A percentile compares a stretch with the other conserved stretches of the same genome.
Evolutionary conservation across 371 early-diverging fungal genomes (phyloP).

Genomic region (Syncephalastrum sp.): DNA sequence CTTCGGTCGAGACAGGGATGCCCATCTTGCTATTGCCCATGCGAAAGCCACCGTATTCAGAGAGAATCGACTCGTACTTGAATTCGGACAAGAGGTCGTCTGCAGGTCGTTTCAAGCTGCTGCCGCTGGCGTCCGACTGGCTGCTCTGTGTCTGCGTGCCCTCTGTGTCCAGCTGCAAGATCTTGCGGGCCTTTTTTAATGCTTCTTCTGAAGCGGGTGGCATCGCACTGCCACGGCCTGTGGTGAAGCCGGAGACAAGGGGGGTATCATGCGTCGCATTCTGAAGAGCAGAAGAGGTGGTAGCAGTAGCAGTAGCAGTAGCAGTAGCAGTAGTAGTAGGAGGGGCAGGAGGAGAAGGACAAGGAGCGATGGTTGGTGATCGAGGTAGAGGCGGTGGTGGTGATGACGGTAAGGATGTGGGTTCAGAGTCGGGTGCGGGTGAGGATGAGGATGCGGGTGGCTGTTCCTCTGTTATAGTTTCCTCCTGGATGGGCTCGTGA

Average conservation of each 20-base stretch:
- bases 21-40: slow-evolving; percentile 12
- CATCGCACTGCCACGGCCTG: slow-evolving; percentile 3
- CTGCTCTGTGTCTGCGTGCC: neutral
- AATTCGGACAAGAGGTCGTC: slow-evolving; percentile 6
- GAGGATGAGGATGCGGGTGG: too few species aligned
- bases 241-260: neutral
- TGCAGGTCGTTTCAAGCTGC: slow-evolving; percentile 25
- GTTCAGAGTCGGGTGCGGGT: too few species aligned
- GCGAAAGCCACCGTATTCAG: slow-evolving; percentile 27
- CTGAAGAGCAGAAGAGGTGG: too few species aligned
- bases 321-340: too few species aligned
- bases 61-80: slow-evolving; percentile 21
- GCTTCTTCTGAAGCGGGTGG: neutral
- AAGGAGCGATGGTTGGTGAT: too few species aligned
- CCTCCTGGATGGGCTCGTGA: neutral
- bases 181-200: neutral
- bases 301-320: too few species aligned
- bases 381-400: too few species aligned
- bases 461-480: too few species aligned
- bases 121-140: neutral
- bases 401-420: too few species aligned
- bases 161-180: neutral
- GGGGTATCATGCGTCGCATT: too few species aligned
- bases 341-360: too few species aligned
- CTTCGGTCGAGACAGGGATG: slow-evolving; percentile 19